Evolutionary conservation across 371 early-diverging fungal genomes (phyloP).

Genomic region (Mucor mucedo): DNA sequence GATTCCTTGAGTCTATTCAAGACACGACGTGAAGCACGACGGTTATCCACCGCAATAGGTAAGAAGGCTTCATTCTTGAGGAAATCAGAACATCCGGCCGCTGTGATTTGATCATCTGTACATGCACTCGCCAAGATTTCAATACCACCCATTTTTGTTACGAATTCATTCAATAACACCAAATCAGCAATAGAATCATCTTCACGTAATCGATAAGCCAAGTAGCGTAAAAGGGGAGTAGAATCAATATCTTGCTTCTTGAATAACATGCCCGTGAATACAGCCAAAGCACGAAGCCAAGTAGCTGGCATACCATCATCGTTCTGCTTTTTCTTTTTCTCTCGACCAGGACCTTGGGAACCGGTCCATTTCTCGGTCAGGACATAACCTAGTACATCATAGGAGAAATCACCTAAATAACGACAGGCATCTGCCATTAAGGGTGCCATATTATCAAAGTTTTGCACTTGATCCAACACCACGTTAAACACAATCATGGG

Average conservation of each 20-base stretch:
- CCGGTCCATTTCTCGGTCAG: constrained; percentile 75
- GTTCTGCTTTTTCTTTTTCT: constrained; percentile 55
- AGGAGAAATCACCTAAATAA: constrained; percentile 83
- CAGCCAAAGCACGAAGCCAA: constrained; percentile 69
- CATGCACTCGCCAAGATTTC: constrained; percentile 59
- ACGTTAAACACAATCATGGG: constrained; percentile 80
- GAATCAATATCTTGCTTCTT: constrained; percentile 76
- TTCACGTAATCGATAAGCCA: constrained; percentile 65
- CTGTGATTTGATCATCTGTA: constrained; percentile 64
- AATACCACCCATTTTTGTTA: constrained; percentile 78
- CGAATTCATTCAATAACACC: constrained; percentile 73
- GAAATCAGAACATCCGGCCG: constrained; percentile 73
- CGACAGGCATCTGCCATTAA: constrained; percentile 86
- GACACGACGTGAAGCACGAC: constrained; percentile 61
- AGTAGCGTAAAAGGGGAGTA: constrained; percentile 66
- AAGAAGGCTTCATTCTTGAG: constrained; percentile 60
- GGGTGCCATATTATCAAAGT: constrained; percentile 85
- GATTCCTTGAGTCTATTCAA: constrained; percentile 64
- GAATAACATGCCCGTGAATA: constrained; percentile 75
- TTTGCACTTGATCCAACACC: constrained; percentile 80
- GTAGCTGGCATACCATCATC: constrained; percentile 58
- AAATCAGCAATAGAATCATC: constrained; percentile 58
- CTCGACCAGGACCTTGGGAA: constrained; percentile 49
- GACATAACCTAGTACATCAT: constrained; percentile 81
- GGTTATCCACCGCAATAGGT: constrained; percentile 50